Base-by-base conservation (phyloP, 2,329 filamentous ascomycete genomes). In the Ophiostoma novo-ulmi region DNA sequence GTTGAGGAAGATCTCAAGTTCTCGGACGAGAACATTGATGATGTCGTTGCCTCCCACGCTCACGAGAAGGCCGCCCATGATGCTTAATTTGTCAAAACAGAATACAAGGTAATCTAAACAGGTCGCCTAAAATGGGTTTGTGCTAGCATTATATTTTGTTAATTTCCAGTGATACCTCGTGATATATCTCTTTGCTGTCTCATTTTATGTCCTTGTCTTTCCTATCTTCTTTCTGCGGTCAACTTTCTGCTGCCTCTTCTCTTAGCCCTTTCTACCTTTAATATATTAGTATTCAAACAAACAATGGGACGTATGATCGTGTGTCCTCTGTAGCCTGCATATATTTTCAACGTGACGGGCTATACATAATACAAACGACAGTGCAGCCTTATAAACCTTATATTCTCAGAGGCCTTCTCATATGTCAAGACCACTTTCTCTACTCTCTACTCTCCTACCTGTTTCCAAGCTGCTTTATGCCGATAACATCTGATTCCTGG, bases 1-100 rank as follows among this genome's bases (percentile, higher is more conserved):
- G 76, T 97, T 5, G 92, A 94, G 79, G 89, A 94, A 70, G 94
- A 97, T 79, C 82, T 97, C 69, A 88, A 89, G 77, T 94, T 93
- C 79, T 92, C 91, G 26, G 93, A 97, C 76, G 92, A 95, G 85
- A 95, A 90, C 0, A 77, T 90, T 20, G 87, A 85, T 36, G 92
- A 97, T 74, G 89, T 97, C 17, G 77, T 79, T 14, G 77, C 78
- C 10, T 71, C 73, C 2, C 76, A 72, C 3, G 73, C 72, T 13
- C 70, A 78, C 5, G 65, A 61, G 22, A 73, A 74, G 71, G 31
- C 11, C n/a, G 44, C n/a, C 3, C 13, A n/a, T 26, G 71, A 73
- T 1, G 73, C 69, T 17, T 73, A 70, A 48, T 4, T 2, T 44
- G 10, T 44, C 39, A 44, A 44, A 44, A 44, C 38, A 39, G 38